Base-by-base conservation (phyloP, 169 alveolate genomes). In the Plasmodium inui region DNA sequence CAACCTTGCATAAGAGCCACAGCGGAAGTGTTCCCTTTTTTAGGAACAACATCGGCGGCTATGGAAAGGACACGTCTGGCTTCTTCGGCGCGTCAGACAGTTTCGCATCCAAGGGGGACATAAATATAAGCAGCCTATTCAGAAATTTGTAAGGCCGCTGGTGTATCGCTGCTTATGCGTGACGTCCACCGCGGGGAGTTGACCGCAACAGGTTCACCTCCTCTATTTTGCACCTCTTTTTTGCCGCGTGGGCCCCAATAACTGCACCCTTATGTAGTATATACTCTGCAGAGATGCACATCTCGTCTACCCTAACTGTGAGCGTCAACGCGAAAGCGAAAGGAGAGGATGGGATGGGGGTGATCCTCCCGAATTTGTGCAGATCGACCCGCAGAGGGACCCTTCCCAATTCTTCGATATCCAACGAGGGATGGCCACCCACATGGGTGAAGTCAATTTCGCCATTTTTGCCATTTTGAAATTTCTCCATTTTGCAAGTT, bases 21-120 rank as follows among this genome's bases (percentile, higher is more conserved):
- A 83, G 71, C 17, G 46, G 50, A 9, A 32, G 10, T 34, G 46
- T 22, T 7, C 28, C 83, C 28, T 14, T 26, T 14, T 74, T 73
- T 14, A 85, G 46, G 61, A 72, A 83, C 46, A 30, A 85, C 61
- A 50, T 46, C 6, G 57, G 78, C 30, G 57, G 39, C 22, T 85
- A 85, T 34, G 78, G 67, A 74, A 85, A 85, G 80, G 78, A 74
- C 30, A 74, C 34, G 78, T 73, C 93, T 30, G 37, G 46, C 4
- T 73, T 85, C 26, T 79, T 84, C 10, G 93, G 70, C 46, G 22
- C 44, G 19, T 74, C 41, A 17, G 50, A 32, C 61, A 9, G 70
- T 10, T 74, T 57, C 41, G 12, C 88, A 41, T 57, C 70, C 71
- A 88, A 88, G 44, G 70, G 81, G 34, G 82, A 67, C 55, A 80